Evolutionary conservation across 306 rosid species (phyloP).

Genomic region (Sechiopsis laciniata): DNA sequence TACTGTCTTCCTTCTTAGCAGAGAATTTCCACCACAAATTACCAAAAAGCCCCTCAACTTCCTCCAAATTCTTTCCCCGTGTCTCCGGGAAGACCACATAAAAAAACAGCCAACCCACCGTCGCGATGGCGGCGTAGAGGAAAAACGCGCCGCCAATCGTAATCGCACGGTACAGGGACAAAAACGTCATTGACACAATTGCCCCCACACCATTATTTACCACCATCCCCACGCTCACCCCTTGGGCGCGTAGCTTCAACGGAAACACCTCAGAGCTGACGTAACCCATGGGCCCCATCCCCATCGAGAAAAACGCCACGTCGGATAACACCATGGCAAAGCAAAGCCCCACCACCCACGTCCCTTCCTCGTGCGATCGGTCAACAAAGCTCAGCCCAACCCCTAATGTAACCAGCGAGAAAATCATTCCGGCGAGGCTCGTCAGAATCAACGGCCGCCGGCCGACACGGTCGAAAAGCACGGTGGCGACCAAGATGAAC

Average conservation of each 20-base stretch:
- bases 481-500: conserved; percentile 65
- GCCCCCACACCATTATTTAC: conserved; percentile 53
- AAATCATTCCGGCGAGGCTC: conserved; percentile 54
- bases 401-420: conserved; percentile 39
- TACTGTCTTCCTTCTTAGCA: conserved; percentile 4
- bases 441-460: conserved; percentile 58
- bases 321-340: conserved; percentile 34
- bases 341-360: conserved; percentile 56
- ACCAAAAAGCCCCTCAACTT: conserved; percentile 70
- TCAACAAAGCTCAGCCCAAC: conserved; percentile 39
- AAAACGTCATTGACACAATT: conserved; percentile 57
- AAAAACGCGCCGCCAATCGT: conserved; percentile 72
- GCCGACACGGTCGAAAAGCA: conserved; percentile 48
- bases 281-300: conserved; percentile 74
- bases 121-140: conserved; percentile 40
- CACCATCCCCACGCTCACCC: conserved; percentile 52
- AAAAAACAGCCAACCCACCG: conserved; percentile 46
- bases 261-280: conserved; percentile 73
- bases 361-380: background rate
- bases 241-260: conserved; percentile 69
- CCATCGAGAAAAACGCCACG: conserved; percentile 67
- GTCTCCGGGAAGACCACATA: conserved; percentile 65
- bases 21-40: conserved; percentile 29
- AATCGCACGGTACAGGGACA: conserved; percentile 46
- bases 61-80: conserved; percentile 61